These are phyloP conservation scores for Cucumis hystrix DNA, from an alignment of 306 rosid species.

Conservation along the genomic window DNA sequence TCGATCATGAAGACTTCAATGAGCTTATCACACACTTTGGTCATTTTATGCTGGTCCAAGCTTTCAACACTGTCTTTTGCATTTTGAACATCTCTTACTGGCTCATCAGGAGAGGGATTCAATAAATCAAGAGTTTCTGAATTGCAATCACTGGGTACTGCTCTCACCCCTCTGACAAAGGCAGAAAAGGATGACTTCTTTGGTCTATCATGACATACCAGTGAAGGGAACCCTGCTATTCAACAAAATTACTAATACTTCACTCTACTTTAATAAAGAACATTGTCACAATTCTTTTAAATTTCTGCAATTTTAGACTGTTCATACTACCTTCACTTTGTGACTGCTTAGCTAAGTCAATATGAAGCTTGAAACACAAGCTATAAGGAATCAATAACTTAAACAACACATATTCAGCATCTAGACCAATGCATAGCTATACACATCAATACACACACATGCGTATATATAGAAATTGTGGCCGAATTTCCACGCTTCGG, in stretches of 20 bases:
- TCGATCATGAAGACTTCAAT: constrained; percentile 87
- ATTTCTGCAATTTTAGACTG: background rate
- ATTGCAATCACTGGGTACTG: constrained; percentile 11
- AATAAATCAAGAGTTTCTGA: constrained; percentile 21
- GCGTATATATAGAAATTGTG: too few relatives aligned
- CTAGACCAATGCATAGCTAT: background rate
- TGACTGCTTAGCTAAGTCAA: background rate
- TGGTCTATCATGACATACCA: constrained; percentile 17
- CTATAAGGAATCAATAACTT: background rate
- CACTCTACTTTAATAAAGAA: background rate
- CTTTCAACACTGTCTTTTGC: constrained; percentile 17
- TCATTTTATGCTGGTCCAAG: constrained; percentile 39
- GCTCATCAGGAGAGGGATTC: constrained; percentile 7
- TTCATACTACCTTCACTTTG: background rate
- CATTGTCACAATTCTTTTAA: background rate
- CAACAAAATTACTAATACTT: background rate
- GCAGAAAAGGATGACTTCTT: constrained; percentile 15
- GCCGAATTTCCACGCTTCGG: background rate
- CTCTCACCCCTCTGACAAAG: constrained; percentile 15
- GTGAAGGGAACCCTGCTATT: constrained; percentile 22
- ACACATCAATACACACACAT: background rate
- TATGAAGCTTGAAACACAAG: background rate
- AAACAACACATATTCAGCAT: background rate
- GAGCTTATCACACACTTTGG: constrained; percentile 60
- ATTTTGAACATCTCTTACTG: constrained; percentile 12